phyloP scores from a whole-genome alignment of 495 filamentous ascomycete species.

The Hypoxylon fragiforme region DNA sequence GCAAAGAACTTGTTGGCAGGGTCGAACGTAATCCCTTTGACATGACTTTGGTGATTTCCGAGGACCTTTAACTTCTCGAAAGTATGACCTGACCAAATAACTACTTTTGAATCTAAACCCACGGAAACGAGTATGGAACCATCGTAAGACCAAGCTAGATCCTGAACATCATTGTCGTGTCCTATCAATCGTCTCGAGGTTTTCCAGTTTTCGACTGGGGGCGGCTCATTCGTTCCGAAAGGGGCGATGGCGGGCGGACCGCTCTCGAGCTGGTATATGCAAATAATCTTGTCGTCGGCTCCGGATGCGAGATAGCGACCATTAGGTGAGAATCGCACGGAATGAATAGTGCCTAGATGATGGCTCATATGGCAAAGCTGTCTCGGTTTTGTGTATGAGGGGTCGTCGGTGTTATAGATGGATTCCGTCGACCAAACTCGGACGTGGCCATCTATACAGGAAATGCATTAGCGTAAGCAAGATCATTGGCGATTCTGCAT shows the following conservation, averaged over 20 bases:
- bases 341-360: constrained; percentile 95
- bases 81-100: constrained; percentile 95
- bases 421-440: constrained; percentile 97
- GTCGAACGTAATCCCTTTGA: constrained; percentile 98
- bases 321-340: constrained; percentile 92
- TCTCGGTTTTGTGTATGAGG: constrained; percentile 73
- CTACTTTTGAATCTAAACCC: constrained; percentile 94
- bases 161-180: constrained; percentile 98
- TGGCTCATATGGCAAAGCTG: constrained; percentile 98
- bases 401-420: constrained; percentile 75
- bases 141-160: constrained; percentile 96
- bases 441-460: constrained; percentile 76
- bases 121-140: constrained; percentile 95
- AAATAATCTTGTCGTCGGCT: constrained; percentile 97
- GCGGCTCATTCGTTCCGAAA: constrained; percentile 83
- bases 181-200: constrained; percentile 89
- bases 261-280: constrained; percentile 87
- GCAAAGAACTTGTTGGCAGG: constrained; percentile 99
- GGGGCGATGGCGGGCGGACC: constrained; percentile 62
- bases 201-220: constrained; percentile 95
- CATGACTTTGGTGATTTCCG: constrained; percentile 89
- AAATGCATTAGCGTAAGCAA: constrained; percentile 17
- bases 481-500: constrained; percentile 9
- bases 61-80: constrained; percentile 97
- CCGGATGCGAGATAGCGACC: constrained; percentile 92